Base-by-base conservation (phyloP, 441 rosid genomes). In the Isatis lusitanica region DNA sequence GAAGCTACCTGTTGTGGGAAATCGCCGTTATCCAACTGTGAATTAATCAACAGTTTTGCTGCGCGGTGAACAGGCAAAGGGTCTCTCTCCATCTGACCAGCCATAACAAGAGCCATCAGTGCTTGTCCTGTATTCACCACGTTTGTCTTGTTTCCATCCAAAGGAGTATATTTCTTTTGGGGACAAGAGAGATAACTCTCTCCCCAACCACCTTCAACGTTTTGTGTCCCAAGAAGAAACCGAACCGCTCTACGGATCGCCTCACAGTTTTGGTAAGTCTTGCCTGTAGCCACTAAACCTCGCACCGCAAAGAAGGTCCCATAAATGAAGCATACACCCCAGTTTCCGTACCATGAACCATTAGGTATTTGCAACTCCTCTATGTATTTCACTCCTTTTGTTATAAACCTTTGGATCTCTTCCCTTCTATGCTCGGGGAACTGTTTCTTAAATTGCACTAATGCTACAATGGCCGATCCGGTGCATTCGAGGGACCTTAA, bases 121-220 rank as follows among this genome's bases (percentile, higher is more conserved):
- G 77, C 94, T 83, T 92, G 93, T 9, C 86, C 96, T 12, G 90
- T 82, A 47, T 79, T 88, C n/a, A 91, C 86, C 13, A 91, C 90
- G 68, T 86, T 81, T 57, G 90, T 58, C 57, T 0, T 68, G 4
- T 61, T 63, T 24, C 65, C 69, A 5, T 52, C 56, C 18, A 69
- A 68, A 28, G 70, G 79, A 43, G 18, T 62, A 61, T 75, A 75
- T 33, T 68, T 30, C 12, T 66, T 53, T 40, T 75, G 0, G 52
- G 43, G 4, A 71, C 83, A 76, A 52, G 85, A 82, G 15, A 71
- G 80, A 30, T 63, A 78, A 63, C 81, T 82, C 60, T 80, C 84
- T 56, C 88, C 85, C 88, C 85, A 84, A 12, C 87, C 84, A 6
- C 84, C 88, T 56, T 80, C 77, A 6, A n/a, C 33, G 4, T 63